phyloP scores from a whole-genome alignment of 345 rosid genomes.

The Rubroshorea leprosula region DNA sequence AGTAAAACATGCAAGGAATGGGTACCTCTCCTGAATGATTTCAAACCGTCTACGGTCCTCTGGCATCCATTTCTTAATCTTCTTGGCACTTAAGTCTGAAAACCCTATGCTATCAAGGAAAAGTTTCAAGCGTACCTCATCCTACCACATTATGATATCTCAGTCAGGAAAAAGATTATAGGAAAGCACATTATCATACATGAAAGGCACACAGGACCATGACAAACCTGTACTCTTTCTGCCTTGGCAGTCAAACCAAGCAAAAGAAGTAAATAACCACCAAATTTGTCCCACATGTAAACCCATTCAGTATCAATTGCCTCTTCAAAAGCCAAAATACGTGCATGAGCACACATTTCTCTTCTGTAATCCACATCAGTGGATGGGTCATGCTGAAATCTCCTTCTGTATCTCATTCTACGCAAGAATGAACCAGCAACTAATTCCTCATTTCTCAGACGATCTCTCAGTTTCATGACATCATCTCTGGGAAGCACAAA shows the following conservation, averaged over 20 bases:
- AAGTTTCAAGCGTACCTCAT: conserved; percentile 95
- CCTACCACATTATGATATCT: conserved; percentile 37
- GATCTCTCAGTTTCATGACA: conserved; percentile 95
- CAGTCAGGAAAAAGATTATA: conserved; percentile 10
- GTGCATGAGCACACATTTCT: conserved; percentile 98
- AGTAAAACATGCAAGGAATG: conserved; percentile 8
- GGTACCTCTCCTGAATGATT: conserved; percentile 95
- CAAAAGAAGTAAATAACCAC: conserved; percentile 89
- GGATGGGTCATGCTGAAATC: conserved; percentile 50
- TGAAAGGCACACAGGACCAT: conserved; percentile 12
- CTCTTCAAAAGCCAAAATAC: conserved; percentile 95
- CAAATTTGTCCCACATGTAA: conserved; percentile 99
- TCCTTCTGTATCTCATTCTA: conserved; percentile 52
- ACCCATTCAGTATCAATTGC: conserved; percentile 99
- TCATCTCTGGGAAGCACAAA: conserved; percentile 98
- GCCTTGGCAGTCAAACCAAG: conserved; percentile 99
- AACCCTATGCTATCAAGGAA: conserved; percentile 99
- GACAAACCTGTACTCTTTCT: conserved; percentile 85
- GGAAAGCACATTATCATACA: conserved; percentile 12
- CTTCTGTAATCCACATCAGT: conserved; percentile 76
- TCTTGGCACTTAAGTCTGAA: conserved; percentile 93
- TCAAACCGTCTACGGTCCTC: conserved; percentile 98
- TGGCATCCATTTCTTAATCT: conserved; percentile 99
- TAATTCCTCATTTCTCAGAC: conserved; percentile 89
- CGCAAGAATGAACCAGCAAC: conserved; percentile 70